Base-by-base conservation (phyloP, 345 rosid species). In the Acer saccharum region DNA sequence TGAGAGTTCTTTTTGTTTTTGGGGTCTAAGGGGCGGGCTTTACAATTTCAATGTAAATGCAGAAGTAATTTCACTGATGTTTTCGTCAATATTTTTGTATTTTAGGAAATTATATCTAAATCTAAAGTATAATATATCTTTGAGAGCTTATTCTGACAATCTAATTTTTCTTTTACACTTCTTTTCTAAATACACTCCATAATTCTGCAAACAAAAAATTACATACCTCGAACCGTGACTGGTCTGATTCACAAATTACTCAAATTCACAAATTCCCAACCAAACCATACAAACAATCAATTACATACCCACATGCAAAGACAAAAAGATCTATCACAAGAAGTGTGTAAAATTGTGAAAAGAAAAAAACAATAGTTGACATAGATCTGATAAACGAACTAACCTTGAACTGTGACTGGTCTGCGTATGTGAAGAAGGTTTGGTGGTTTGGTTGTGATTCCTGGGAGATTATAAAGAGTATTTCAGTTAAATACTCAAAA, bases 361-460 rank as follows among this genome's bases (percentile, higher is more conserved):
- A 29, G 2, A 29, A 29, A 29, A 29, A 29, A 2, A 29, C 17
- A 57, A 12, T 29, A 27, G 52, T 52, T 52, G 11, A 14, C 21
- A 13, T 57, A 72, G 67, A 72, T 72, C 67, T 61, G 67, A 41
- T n/a, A 39, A 72, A 72, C n/a, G 3, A 60, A 72, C 76, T 54
- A 60, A 60, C 76, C 76, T 72, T 72, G 4, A 41, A 41, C 67
- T 41, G 39, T 60, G 66, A 14, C 32, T 20, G 7, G 7, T 21
- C 75, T 39, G 6, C 13, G 3, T 58, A 4, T 13, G 65, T 72
- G 60, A 32, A 6, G 52, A 68, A 41, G 71, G 14, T 0, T 10
- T 9, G 1, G 72, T 3, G 48, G 32, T 4, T 64, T 13, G n/a
- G 61, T 25, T 25, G 17, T 16, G 75, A 12, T 72, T 72, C 65